These are phyloP conservation scores for Knufia fluminis DNA, from an alignment of 2,329 filamentous ascomycete genomes.

Conservation along the genomic window DNA sequence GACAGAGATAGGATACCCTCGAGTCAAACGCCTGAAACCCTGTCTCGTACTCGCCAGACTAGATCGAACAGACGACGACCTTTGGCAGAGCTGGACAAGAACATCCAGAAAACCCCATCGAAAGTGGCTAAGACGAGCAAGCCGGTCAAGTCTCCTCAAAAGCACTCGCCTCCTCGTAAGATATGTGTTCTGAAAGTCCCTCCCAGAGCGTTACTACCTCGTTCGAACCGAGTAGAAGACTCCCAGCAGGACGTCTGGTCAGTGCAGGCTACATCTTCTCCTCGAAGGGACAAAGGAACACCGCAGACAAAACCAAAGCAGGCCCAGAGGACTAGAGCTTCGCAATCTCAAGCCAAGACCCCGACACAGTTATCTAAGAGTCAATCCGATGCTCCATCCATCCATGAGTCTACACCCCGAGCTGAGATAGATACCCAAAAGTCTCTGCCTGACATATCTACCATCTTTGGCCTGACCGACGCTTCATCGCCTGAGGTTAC, in stretches of 20 bases:
- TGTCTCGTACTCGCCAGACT: slow-evolving; percentile 12
- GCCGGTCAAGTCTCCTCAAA: slow-evolving; percentile 8
- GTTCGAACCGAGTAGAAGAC: slow-evolving; percentile 11
- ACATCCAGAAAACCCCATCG: slow-evolving; percentile 9
- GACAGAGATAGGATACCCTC: slow-evolving; percentile 13
- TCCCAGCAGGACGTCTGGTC: slow-evolving; percentile 19
- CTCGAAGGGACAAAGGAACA: slow-evolving; percentile 3
- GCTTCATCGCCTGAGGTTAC: neutral
- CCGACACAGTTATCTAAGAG: neutral
- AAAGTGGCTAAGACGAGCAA: neutral
- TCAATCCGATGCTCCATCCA: neutral
- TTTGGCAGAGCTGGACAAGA: slow-evolving; percentile 14
- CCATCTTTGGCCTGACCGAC: neutral
- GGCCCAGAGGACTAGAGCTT: neutral
- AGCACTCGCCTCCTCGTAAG: slow-evolving; percentile 10
- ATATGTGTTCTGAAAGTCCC: slow-evolving; percentile 17
- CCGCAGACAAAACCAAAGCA: neutral
- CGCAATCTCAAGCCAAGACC: neutral
- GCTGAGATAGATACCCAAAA: neutral
- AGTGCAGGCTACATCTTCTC: slow-evolving; percentile 18
- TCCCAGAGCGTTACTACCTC: slow-evolving; percentile 8
- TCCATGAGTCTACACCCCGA: neutral
- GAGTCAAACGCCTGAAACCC: slow-evolving; percentile 21
- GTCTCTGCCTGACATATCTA: neutral
- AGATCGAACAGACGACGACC: slow-evolving; percentile 10